Base-by-base conservation (phyloP, 306 rosid species). In the Biancaea sappan region DNA sequence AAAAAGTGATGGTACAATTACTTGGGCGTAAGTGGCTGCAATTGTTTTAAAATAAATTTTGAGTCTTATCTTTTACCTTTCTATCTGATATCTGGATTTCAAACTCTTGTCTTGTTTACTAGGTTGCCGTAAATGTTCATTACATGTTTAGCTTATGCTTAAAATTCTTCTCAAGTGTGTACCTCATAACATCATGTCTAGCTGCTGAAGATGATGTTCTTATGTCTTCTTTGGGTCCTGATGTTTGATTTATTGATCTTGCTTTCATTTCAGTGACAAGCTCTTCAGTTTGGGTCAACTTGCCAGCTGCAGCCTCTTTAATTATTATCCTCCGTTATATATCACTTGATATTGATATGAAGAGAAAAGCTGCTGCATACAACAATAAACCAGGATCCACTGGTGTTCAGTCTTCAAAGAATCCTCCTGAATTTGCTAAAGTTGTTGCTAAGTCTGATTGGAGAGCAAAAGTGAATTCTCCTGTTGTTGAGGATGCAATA, bases 281-380 rank as follows among this genome's bases (percentile, higher is more conserved):
- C 88, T 90, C 98, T 75, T 83, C 96, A 72, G 99, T 95, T 68
- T 95, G 91, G 99, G 80, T 95, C 81, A 95, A 95, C 87, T 86
- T 95, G 88, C 99, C 99, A 50, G 96, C 86, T 62, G 96, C 99
- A 22, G 96, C 98, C 76, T 82, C 85, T 73, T 75, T 92, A 67
- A 86, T 95, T 57, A 65, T 95, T 50, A 50, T 85, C 77, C 80
- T 90, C 71, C 96, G 99, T 24, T 95, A 92, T 75, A 34, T 95
- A 58, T 87, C 99, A 11, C 80, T 95, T 63, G 99, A 95, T 86
- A 86, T 80, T 58, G 99, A 95, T 29, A 86, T 87, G 88, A 89
- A 86, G 82, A 95, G 89, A 82, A 95, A 90, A 86, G 92, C 97
- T 59, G 97, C 92, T 29, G 74, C 85, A 48, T 92, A 88, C 85